These are phyloP conservation scores for Trichosporon ovoides DNA, from an alignment of 1,284 basidiomycete genomes.

Conservation along the genomic window DNA sequence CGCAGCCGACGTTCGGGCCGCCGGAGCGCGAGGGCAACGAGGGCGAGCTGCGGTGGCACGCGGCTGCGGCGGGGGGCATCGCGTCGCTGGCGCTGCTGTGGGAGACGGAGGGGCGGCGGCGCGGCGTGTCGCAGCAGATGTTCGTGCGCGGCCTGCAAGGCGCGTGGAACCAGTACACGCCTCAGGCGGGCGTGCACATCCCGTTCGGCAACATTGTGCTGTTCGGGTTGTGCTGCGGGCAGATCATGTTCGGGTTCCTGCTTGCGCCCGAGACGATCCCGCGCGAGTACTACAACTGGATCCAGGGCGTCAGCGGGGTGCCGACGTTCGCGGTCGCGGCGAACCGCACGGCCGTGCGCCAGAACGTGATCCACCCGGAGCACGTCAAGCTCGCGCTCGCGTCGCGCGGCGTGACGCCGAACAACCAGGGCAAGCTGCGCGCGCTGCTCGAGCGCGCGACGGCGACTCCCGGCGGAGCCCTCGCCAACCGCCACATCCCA, in stretches of 20 bases:
- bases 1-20: constrained; percentile 41
- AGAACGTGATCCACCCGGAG: constrained; percentile 56
- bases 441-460: constrained; percentile 31
- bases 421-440: constrained; percentile 28
- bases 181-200: constrained; percentile 56
- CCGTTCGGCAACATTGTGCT: constrained; percentile 80
- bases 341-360: constrained; percentile 59
- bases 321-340: constrained; percentile 59
- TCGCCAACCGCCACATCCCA: constrained; percentile 50
- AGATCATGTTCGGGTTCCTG: constrained; percentile 82
- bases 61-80: constrained; percentile 76
- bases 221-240: constrained; percentile 77
- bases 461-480: constrained; percentile 25
- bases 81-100: constrained; percentile 72
- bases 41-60: constrained; percentile 67
- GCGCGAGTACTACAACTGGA: constrained; percentile 68
- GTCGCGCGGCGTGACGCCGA: constrained; percentile 32
- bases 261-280: constrained; percentile 77
- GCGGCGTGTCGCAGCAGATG: constrained; percentile 76
- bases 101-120: constrained; percentile 65
- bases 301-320: constrained; percentile 62
- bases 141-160: constrained; percentile 50
- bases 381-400: constrained; percentile 57
- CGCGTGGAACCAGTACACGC: constrained; percentile 50
- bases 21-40: constrained; percentile 55